A percentile compares a stretch with the other conserved stretches of the same genome.
These are phyloP conservation scores for Picochlorum sp. DNA, from an alignment of 139 green algal genomes.

Conservation along the genomic window DNA sequence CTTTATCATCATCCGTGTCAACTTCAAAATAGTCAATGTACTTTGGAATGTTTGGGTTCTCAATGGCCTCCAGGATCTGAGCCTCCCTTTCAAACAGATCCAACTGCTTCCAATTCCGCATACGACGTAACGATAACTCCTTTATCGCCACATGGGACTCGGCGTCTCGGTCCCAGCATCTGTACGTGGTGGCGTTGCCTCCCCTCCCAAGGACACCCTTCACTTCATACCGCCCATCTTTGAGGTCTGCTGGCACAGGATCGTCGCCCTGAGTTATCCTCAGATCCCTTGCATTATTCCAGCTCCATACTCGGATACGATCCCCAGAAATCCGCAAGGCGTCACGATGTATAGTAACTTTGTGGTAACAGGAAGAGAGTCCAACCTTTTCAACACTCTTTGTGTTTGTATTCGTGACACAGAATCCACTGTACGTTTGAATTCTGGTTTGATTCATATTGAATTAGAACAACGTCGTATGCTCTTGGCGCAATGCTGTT, in stretches of 20 bases:
- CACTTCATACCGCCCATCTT: slow-evolving; percentile 50
- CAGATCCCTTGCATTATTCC: no score
- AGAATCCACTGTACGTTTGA: no score
- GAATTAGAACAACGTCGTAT: no score
- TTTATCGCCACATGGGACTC: slow-evolving; percentile 66
- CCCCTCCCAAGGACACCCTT: slow-evolving; percentile 51
- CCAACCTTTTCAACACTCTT: no score
- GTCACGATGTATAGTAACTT: no score
- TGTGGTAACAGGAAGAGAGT: no score
- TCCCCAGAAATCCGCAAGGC: no score
- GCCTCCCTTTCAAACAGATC: slow-evolving; percentile 90
- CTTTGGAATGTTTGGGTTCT: slow-evolving; percentile 51
- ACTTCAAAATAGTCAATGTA: slow-evolving; percentile 91
- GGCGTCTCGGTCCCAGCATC: slow-evolving; percentile 16
- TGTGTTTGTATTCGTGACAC: no score
- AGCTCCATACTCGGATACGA: no score
- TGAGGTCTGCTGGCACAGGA: not conserved
- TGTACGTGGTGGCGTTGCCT: slow-evolving; percentile 63
- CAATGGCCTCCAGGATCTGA: slow-evolving; percentile 33
- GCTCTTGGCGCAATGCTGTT: no score
- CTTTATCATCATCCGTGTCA: slow-evolving; percentile 55
- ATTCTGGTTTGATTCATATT: no score
- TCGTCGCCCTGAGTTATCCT: no score
- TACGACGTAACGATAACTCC: slow-evolving; percentile 45
- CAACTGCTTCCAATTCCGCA: slow-evolving; percentile 85